phyloP scores from a whole-genome alignment of 768 basidiomycete genomes.

The Naematelia encephala region DNA sequence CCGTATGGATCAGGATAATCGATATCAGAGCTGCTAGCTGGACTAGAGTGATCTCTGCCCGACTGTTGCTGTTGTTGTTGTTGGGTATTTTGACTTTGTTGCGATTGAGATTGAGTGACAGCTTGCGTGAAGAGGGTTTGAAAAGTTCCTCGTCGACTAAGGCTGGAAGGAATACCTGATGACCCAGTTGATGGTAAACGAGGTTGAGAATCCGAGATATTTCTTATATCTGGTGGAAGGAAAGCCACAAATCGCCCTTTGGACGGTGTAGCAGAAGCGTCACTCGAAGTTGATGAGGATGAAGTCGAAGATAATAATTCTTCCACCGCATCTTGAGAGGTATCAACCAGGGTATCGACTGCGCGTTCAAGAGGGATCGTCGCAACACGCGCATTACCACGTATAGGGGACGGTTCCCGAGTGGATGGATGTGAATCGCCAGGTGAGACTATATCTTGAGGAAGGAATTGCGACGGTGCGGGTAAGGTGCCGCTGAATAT shows the following conservation, averaged over 20 bases:
- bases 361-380: conserved; percentile 21
- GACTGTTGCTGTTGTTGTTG: neutral
- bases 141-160: neutral
- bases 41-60: neutral
- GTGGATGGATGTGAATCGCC: neutral
- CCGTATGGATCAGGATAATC: conserved; percentile 40
- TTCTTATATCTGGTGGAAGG: conserved; percentile 12
- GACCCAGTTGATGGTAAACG: neutral
- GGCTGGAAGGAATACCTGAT: neutral
- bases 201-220: neutral
- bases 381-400: neutral
- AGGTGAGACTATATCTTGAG: neutral
- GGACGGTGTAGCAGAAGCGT: conserved; percentile 2
- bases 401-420: conserved; percentile 9
- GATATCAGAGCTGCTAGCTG: neutral
- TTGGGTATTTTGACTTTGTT: neutral
- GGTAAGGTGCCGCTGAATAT: conserved; percentile 21
- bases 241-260: conserved; percentile 16
- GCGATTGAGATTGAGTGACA: neutral
- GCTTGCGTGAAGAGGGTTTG: neutral
- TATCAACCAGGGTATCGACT: conserved; percentile 15
- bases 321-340: conserved; percentile 12
- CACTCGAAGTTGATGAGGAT: neutral
- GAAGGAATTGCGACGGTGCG: neutral
- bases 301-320: conserved; percentile 9